Conservation (phyloP, 116 monocot species). For the Zostera marina region DNA sequence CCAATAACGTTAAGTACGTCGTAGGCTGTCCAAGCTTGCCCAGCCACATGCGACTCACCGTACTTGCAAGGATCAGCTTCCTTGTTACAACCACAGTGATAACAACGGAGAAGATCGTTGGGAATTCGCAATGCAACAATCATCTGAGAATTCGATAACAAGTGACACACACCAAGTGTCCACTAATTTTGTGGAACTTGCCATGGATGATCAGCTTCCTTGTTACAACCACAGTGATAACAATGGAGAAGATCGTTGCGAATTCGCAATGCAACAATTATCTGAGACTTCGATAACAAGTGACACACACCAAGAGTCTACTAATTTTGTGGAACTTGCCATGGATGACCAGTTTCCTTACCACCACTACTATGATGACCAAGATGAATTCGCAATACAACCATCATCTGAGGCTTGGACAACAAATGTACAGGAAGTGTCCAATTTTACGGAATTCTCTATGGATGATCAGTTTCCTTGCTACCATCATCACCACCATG, state of each 20-base stretch:
- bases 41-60: constrained; percentile 45
- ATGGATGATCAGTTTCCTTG: no score
- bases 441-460: no score
- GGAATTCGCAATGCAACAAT: background rate
- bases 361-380: no score
- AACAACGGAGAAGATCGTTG: background rate
- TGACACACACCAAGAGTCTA: background rate
- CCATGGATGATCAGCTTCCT: no score
- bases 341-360: no score
- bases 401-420: no score
- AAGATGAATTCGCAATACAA: no score
- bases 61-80: constrained; percentile 65
- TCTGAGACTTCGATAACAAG: background rate
- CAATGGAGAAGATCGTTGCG: background rate
- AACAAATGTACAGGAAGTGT: no score
- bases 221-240: background rate
- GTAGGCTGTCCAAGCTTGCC: constrained; percentile 56
- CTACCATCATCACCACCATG: no score
- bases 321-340: background rate
- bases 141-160: background rate
- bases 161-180: background rate
- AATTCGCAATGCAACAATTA: background rate
- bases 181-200: background rate
- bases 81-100: background rate
- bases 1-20: constrained; percentile 47